Percentiles rank a stretch among this genome's conserved stretches.
These are phyloP conservation scores for Globisporangium cystogenes DNA, from an alignment of 352 stramenopile species.

Conservation along the genomic window DNA sequence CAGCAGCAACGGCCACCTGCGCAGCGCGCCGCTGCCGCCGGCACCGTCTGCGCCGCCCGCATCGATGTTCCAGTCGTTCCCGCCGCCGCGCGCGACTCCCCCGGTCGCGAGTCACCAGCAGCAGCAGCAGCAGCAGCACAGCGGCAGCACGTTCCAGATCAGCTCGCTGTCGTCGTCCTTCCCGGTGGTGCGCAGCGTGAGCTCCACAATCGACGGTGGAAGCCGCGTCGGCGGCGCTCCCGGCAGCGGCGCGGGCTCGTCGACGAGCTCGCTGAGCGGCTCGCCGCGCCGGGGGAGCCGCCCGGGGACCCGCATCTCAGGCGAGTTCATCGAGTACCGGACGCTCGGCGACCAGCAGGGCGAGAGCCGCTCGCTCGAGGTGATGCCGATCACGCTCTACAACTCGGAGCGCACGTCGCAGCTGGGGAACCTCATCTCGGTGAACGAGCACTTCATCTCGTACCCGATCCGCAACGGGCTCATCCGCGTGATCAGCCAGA, in stretches of 20 bases:
- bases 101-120: neutral
- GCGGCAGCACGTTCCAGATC: conserved; percentile 5
- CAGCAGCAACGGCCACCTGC: conserved; percentile 26
- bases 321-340: conserved; percentile 53
- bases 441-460: conserved; percentile 84
- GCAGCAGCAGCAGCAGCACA: conserved; percentile 5
- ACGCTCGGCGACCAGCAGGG: conserved; percentile 25
- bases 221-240: conserved; percentile 30
- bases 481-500: conserved; percentile 82
- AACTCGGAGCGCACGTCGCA: conserved; percentile 69
- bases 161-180: conserved; percentile 4
- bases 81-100: conserved; percentile 12
- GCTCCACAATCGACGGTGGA: conserved; percentile 27
- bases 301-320: conserved; percentile 40
- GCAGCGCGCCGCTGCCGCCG: conserved; percentile 19
- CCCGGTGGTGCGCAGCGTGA: conserved; percentile 29
- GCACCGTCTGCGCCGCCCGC: conserved; percentile 19
- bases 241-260: conserved; percentile 33
- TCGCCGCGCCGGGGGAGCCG: conserved; percentile 32
- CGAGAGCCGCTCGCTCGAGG: conserved; percentile 65
- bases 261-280: conserved; percentile 33
- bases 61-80: conserved; percentile 29
- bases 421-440: conserved; percentile 66
- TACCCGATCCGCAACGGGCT: conserved; percentile 83
- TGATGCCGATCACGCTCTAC: conserved; percentile 82